These are phyloP conservation scores for Globisporangium sylvaticum DNA, from an alignment of 352 stramenopile genomes.

Conservation along the genomic window DNA sequence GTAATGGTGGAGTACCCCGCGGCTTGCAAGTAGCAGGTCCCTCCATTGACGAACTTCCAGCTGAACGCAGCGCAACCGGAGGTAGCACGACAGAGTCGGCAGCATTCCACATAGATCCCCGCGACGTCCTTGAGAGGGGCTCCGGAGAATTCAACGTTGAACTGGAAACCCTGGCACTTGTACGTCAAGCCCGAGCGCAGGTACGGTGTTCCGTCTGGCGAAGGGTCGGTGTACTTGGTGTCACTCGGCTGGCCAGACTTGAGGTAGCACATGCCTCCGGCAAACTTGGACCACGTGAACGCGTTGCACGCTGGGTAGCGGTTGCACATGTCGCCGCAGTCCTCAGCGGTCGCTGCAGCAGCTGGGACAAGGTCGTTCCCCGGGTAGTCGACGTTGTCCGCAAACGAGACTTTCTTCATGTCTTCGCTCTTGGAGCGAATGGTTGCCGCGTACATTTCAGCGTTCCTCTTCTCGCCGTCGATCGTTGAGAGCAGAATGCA, in stretches of 20 bases:
- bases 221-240: too few species aligned
- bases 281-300: conserved; percentile 24
- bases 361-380: conserved; percentile 22
- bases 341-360: conserved; percentile 5
- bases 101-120: too few species aligned
- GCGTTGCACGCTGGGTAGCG: conserved; percentile 19
- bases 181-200: too few species aligned
- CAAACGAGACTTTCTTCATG: conserved; percentile 8
- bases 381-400: conserved; percentile 23
- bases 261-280: conserved; percentile 25
- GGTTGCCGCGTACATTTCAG: background rate
- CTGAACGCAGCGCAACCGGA: too few species aligned
- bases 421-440: background rate
- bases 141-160: too few species aligned
- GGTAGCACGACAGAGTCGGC: too few species aligned
- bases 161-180: too few species aligned
- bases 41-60: too few species aligned
- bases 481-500: background rate
- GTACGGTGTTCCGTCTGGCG: too few species aligned
- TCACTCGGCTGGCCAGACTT: conserved; percentile 15
- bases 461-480: background rate
- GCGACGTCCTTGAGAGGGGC: too few species aligned
- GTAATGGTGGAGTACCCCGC: too few species aligned
- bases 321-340: conserved; percentile 24
- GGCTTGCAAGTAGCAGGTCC: too few species aligned